phyloP scores from a whole-genome alignment of 345 rosid species.

The Hevea brasiliensis region DNA sequence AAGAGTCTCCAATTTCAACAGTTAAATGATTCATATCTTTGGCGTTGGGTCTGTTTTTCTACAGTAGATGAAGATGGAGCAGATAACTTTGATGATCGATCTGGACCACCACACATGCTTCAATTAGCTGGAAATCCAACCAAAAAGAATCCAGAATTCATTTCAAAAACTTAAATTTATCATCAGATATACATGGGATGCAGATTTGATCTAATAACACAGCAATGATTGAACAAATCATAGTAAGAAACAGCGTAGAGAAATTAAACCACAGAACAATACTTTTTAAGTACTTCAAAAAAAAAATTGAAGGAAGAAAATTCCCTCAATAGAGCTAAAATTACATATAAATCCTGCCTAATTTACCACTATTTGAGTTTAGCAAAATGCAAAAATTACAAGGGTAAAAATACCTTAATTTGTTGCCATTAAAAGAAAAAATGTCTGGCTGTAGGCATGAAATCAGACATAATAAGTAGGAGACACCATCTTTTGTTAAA shows the following conservation, averaged over 20 bases:
- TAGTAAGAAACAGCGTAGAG: neutral
- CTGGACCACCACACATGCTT: slow-evolving; percentile 40
- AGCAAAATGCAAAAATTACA: too few species aligned
- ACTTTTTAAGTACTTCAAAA: too few species aligned
- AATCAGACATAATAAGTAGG: too few species aligned
- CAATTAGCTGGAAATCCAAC: slow-evolving; percentile 18
- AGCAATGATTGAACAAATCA: neutral
- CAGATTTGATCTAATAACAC: too few species aligned
- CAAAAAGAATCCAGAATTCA: neutral
- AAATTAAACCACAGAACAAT: neutral
- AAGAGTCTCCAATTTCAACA: slow-evolving; percentile 33
- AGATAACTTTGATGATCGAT: slow-evolving; percentile 18
- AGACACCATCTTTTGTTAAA: neutral
- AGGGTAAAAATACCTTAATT: too few species aligned
- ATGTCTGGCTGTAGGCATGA: neutral
- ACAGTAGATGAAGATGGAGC: slow-evolving; percentile 8
- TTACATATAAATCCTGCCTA: neutral
- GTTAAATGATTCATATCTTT: slow-evolving; percentile 31
- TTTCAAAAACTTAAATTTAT: neutral
- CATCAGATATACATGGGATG: neutral
- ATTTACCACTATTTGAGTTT: neutral
- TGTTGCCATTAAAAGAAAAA: too few species aligned
- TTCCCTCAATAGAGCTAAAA: too few species aligned
- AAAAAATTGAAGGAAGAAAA: too few species aligned
- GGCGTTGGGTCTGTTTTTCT: neutral